Evolutionary conservation across 169 alveolate species (phyloP).

Genomic region (Plasmodium ovale): DNA sequence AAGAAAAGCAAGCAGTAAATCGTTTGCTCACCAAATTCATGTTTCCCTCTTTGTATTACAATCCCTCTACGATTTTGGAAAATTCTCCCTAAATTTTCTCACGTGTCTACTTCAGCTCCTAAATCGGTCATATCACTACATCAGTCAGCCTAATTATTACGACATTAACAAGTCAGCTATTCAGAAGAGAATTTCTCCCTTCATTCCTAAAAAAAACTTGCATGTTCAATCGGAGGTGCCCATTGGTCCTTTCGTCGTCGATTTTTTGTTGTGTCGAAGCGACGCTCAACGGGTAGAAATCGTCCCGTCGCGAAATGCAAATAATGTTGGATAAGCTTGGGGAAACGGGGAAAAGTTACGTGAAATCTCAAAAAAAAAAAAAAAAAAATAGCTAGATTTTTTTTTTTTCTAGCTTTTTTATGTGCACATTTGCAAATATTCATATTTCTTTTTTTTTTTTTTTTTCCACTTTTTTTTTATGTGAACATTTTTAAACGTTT

Average conservation of each 20-base stretch:
- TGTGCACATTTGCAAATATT: neutral
- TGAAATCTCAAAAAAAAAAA: too few species aligned
- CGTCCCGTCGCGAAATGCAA: too few species aligned
- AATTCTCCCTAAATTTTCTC: conserved; percentile 32
- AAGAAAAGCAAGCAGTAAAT: conserved; percentile 62
- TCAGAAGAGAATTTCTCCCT: conserved; percentile 58
- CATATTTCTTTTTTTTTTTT: neutral
- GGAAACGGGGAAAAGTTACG: neutral
- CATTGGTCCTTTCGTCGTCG: conserved; percentile 60
- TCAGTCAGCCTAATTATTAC: conserved; percentile 38
- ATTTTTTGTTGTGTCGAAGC: conserved; percentile 10
- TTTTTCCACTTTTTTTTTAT: too few species aligned
- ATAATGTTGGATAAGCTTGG: too few species aligned
- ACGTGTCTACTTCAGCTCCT: conserved; percentile 24
- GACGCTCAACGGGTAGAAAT: neutral
- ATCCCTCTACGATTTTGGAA: conserved; percentile 23
- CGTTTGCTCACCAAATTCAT: conserved; percentile 65
- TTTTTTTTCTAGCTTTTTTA: neutral
- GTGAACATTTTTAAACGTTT: too few species aligned
- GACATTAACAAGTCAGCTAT: conserved; percentile 60
- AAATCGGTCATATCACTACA: conserved; percentile 18
- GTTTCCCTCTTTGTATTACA: conserved; percentile 59
- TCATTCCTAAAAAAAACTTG: conserved; percentile 21
- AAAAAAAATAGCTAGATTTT: neutral
- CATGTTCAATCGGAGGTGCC: conserved; percentile 50